These are phyloP conservation scores for Xylariomycetidae sp. DNA, from an alignment of 2,329 filamentous ascomycete species.

Conservation along the genomic window DNA sequence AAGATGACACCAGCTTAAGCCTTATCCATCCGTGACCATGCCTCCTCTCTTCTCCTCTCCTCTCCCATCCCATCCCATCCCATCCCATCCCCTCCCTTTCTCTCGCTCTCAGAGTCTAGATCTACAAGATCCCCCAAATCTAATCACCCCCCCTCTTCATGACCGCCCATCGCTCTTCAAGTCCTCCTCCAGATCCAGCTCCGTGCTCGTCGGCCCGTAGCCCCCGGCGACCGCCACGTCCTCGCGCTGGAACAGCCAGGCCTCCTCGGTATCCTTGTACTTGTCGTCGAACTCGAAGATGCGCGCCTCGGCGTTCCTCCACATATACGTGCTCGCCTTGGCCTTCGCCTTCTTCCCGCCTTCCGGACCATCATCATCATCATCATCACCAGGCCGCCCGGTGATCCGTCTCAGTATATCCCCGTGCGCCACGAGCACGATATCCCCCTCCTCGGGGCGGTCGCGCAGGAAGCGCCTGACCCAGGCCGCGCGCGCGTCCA, in stretches of 20 bases:
- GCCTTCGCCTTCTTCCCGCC: too few relatives aligned
- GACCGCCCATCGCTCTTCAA: too few relatives aligned
- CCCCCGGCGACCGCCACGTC: slow-evolving; percentile 16
- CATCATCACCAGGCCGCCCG: slow-evolving; percentile 5
- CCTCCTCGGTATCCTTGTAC: slow-evolving; percentile 16
- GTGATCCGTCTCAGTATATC: slow-evolving; percentile 21
- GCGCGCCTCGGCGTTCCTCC: slow-evolving; percentile 19
- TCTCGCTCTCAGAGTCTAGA: too few relatives aligned
- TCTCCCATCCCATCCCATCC: too few relatives aligned
- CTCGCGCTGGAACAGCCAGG: slow-evolving; percentile 16
- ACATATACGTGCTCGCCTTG: slow-evolving; percentile 8
- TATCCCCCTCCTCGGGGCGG: slow-evolving; percentile 20
- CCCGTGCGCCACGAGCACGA: slow-evolving; percentile 27
- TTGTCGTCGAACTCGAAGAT: slow-evolving; percentile 18
- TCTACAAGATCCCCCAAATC: too few relatives aligned
- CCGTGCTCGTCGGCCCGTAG: slow-evolving; percentile 17
- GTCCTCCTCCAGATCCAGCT: slow-evolving; percentile 15
- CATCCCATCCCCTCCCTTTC: too few relatives aligned
- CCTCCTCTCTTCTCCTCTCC: too few relatives aligned
- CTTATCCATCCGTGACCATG: too few relatives aligned
- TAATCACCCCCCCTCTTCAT: too few relatives aligned
- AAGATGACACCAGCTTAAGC: too few relatives aligned
- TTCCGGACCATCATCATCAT: too few relatives aligned
- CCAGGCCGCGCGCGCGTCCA: slow-evolving; percentile 17
- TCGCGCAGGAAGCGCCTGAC: slow-evolving; percentile 21